These are phyloP conservation scores for Trebouxia gelatinosa DNA, from an alignment of 163 green algal genomes.

Conservation along the genomic window DNA sequence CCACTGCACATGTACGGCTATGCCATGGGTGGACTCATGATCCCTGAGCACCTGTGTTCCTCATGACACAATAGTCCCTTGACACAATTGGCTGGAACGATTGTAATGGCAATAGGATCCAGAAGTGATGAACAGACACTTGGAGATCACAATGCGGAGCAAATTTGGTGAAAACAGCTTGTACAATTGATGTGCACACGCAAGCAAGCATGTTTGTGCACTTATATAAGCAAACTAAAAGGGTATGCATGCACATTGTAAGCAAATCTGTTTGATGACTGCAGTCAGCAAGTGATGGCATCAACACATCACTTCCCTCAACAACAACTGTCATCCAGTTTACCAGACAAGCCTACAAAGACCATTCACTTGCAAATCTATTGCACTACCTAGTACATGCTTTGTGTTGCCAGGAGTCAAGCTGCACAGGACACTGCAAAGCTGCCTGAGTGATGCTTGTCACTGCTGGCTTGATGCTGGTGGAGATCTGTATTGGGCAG, in stretches of 20 bases:
- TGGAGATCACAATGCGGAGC: not conserved
- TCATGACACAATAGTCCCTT: no score
- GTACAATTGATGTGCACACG: no score
- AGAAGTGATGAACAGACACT: not conserved
- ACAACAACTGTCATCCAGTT: not conserved
- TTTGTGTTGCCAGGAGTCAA: not conserved
- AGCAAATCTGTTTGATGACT: not conserved
- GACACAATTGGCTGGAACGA: no score
- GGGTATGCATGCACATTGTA: not conserved
- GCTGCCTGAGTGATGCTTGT: not conserved
- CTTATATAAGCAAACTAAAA: not conserved
- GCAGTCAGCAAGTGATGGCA: not conserved
- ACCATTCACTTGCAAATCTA: not conserved
- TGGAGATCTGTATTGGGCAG: not conserved
- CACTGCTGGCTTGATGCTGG: not conserved
- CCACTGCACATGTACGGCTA: no score
- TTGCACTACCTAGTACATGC: not conserved
- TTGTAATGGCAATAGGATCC: no score
- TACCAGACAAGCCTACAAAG: not conserved
- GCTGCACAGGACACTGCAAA: not conserved
- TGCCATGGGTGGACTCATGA: no score
- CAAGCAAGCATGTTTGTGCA: not conserved
- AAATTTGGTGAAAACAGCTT: no score
- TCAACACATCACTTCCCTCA: no score
- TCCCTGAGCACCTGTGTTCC: no score